Evolutionary conservation across 23 red algal genomes (phyloP), one percentile per base, ranked within the genome.

Genomic region (Gracilaria gracilis): DNA sequence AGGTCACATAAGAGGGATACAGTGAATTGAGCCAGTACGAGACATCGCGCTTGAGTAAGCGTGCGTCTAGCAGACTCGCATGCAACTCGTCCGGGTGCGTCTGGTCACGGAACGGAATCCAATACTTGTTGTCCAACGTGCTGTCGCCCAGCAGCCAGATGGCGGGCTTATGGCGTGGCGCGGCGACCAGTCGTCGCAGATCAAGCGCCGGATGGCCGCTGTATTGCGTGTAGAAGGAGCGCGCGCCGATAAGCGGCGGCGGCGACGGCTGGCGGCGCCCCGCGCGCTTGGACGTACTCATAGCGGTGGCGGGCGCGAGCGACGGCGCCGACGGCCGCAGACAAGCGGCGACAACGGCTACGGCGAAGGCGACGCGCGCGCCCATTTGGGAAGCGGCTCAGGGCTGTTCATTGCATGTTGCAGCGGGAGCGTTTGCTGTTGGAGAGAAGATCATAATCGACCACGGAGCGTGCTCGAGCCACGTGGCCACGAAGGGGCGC

Each of bases 61-160:
- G 50, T 11, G 51, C 46, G 46, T 66, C 35, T 7, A 86, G 72
- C 11, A 70, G 34, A 0, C 55, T 42, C 7, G 72, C 83, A 36
- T 83, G 70, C n/a, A 34, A 46, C 9, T 39, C 24, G 36, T 51
- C 35, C 16, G 78, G 89, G 28, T 71, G 61, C 4, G 46, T 44
- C 28, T 83, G 28, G 0, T 82, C 13, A 28, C 36, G 37, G 33
- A 33, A 74, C 9, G 89, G 80, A 17, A 95, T 29, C 86, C 86
- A 91, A 38, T 92, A 96, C 82, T 96, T 96, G 88, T 91, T 91
- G 78, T 96, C 94, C 21, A 96, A 74, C 5, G 94, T 80, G 39
- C 82, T 88, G 74, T 96, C 94, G 59, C 94, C 94, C 17, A 73
- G 32, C n/a, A 96, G 80, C 59, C 57, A 96, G 20, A 96, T 78